Conservation (phyloP, 1,284 basidiomycete species). For the Lentinus polychrous region DNA sequence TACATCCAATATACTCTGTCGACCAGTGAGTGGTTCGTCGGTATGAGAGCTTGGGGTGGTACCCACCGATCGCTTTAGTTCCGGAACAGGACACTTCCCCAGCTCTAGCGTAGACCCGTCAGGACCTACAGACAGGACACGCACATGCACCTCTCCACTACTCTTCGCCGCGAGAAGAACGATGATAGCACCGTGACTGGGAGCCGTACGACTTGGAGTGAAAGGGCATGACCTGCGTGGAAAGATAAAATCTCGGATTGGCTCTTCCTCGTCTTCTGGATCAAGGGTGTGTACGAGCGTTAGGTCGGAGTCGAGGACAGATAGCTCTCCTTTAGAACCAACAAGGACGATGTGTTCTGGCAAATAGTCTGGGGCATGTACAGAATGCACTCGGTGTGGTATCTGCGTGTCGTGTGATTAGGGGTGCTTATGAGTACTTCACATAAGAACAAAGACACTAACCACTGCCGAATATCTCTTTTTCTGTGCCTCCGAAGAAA, state of each 20-base stretch:
- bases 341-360: slow-evolving; percentile 37
- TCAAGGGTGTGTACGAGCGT: slow-evolving; percentile 26
- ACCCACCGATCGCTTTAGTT: slow-evolving; percentile 13
- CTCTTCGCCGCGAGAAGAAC: slow-evolving; percentile 18
- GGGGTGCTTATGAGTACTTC: too few species aligned
- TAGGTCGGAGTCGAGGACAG: slow-evolving; percentile 37
- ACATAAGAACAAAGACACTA: slow-evolving; percentile 19
- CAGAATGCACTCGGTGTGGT: slow-evolving; percentile 34
- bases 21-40: background rate
- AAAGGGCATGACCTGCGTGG: slow-evolving; percentile 37
- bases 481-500: slow-evolving; percentile 23
- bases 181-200: slow-evolving; percentile 26
- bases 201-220: slow-evolving; percentile 23
- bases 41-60: background rate
- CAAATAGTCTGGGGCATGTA: slow-evolving; percentile 40
- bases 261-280: slow-evolving; percentile 14
- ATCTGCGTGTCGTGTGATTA: slow-evolving; percentile 27
- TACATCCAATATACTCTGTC: slow-evolving; percentile 25
- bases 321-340: slow-evolving; percentile 39
- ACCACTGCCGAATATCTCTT: slow-evolving; percentile 39
- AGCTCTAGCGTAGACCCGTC: slow-evolving; percentile 9
- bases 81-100: slow-evolving; percentile 15
- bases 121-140: slow-evolving; percentile 11
- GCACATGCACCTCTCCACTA: slow-evolving; percentile 8
- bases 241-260: slow-evolving; percentile 42